Evolutionary conservation across 192 early-diverging fungal genomes (phyloP).

Genomic region (Backusella mclennaniae): DNA sequence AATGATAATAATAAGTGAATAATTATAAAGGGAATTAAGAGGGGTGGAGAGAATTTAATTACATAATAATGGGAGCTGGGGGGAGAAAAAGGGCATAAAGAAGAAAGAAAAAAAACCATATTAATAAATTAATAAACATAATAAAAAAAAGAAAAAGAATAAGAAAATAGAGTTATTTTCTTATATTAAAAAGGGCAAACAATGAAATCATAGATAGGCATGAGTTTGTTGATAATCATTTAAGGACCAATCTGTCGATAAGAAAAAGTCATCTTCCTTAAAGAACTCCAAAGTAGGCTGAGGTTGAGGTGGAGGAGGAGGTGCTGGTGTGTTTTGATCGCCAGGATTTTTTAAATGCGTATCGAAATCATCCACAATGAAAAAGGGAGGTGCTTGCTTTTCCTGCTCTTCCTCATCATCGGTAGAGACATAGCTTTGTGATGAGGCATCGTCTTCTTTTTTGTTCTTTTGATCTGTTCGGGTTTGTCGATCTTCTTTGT

Average conservation of each 20-base stretch:
- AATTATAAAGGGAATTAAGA: not conserved
- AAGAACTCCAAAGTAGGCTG: not conserved
- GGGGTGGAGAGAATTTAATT: not conserved
- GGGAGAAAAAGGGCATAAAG: not conserved
- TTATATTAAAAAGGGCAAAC: not conserved
- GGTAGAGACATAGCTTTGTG: conserved; percentile 18
- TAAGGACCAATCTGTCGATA: conserved; percentile 12
- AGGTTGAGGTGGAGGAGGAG: not conserved
- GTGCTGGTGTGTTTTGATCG: not conserved
- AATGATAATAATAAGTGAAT: not conserved
- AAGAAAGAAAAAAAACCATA: not conserved
- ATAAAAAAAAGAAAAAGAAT: not conserved
- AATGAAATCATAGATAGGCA: conserved; percentile 6
- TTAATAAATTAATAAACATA: not conserved
- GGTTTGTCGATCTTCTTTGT: conserved; percentile 33
- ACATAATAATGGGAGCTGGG: not conserved
- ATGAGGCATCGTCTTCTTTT: conserved; percentile 13
- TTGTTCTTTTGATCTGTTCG: conserved; percentile 6
- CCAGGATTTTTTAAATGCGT: not conserved
- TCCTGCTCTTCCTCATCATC: conserved; percentile 9
- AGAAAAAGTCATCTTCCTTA: conserved; percentile 14
- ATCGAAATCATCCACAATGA: conserved; percentile 20
- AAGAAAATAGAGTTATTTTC: not conserved
- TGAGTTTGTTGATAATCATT: conserved; percentile 13
- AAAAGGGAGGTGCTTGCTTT: conserved; percentile 8